These are phyloP conservation scores for Quercus parvula DNA, from an alignment of 306 rosid species.

Conservation along the genomic window DNA sequence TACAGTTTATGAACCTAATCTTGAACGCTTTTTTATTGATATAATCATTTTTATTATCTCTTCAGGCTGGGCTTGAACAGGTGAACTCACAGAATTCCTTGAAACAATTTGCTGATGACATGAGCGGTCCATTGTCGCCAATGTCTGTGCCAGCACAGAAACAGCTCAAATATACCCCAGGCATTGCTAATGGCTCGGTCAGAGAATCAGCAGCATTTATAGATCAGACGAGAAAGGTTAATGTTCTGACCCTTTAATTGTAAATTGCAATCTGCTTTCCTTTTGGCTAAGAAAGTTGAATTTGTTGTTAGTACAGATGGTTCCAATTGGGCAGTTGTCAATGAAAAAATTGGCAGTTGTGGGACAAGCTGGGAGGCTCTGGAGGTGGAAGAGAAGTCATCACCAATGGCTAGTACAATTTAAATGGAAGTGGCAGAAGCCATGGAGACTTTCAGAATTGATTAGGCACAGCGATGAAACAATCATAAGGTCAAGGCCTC, in stretches of 20 bases:
- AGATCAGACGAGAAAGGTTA: constrained; percentile 77
- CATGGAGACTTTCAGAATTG: constrained; percentile 96
- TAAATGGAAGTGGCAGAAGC: constrained; percentile 99
- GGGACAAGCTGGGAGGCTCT: constrained; percentile 88
- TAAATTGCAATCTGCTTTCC: constrained; percentile 19
- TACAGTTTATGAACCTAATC: background rate
- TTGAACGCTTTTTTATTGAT: background rate
- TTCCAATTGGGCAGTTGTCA: constrained; percentile 80
- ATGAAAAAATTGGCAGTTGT: constrained; percentile 71
- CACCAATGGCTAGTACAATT: constrained; percentile 95
- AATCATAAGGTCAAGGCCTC: constrained; percentile 74
- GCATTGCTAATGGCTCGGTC: constrained; percentile 65
- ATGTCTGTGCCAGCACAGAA: constrained; percentile 77
- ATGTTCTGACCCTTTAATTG: constrained; percentile 13
- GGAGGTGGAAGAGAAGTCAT: constrained; percentile 99
- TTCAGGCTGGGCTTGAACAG: constrained; percentile 42
- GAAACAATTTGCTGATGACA: constrained; percentile 67
- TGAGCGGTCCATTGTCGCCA: constrained; percentile 66
- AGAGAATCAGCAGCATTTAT: constrained; percentile 75
- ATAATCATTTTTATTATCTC: constrained; percentile 14
- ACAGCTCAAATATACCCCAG: constrained; percentile 87
- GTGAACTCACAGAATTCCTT: constrained; percentile 60
- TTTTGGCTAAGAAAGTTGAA: constrained; percentile 23
- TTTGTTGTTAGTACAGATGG: constrained; percentile 63
- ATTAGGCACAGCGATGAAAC: constrained; percentile 96